These are phyloP conservation scores for Rhodosorus marinus DNA, from an alignment of 23 red algal genomes.

Conservation along the genomic window DNA sequence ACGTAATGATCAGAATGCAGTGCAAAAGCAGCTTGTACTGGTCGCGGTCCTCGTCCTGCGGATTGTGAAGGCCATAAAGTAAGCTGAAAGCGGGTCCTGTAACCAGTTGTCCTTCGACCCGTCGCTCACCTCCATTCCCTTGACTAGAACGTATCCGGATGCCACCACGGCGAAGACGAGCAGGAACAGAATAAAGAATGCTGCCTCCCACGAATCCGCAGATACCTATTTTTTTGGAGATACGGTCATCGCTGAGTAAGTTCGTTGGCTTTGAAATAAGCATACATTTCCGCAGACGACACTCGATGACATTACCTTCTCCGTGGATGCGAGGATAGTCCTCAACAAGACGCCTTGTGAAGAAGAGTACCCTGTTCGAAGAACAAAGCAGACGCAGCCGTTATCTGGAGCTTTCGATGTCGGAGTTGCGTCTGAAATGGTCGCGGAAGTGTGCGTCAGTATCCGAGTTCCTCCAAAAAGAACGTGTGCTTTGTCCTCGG, in stretches of 20 bases:
- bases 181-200: slow-evolving; percentile 67
- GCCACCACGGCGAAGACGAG: slow-evolving; percentile 80
- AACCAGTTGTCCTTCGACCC: no score
- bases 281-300: no score
- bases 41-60: slow-evolving; percentile 18
- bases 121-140: no score
- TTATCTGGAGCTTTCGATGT: slow-evolving; percentile 26
- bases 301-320: no score
- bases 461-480: slow-evolving; percentile 79
- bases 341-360: slow-evolving; percentile 92
- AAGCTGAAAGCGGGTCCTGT: no score
- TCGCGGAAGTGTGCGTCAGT: slow-evolving; percentile 38
- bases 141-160: slow-evolving; percentile 76
- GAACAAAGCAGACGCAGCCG: slow-evolving; percentile 61
- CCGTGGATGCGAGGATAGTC: slow-evolving; percentile 83
- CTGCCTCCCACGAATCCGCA: slow-evolving; percentile 68
- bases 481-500: slow-evolving; percentile 53
- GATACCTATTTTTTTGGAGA: no score
- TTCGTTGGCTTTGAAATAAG: no score
- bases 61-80: no score
- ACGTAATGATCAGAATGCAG: slow-evolving; percentile 91
- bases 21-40: slow-evolving; percentile 81
- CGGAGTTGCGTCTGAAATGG: slow-evolving; percentile 4
- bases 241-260: no score
- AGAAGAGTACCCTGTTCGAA: slow-evolving; percentile 90